phyloP scores from a whole-genome alignment of 768 basidiomycete species.

The Calocera cornea region DNA sequence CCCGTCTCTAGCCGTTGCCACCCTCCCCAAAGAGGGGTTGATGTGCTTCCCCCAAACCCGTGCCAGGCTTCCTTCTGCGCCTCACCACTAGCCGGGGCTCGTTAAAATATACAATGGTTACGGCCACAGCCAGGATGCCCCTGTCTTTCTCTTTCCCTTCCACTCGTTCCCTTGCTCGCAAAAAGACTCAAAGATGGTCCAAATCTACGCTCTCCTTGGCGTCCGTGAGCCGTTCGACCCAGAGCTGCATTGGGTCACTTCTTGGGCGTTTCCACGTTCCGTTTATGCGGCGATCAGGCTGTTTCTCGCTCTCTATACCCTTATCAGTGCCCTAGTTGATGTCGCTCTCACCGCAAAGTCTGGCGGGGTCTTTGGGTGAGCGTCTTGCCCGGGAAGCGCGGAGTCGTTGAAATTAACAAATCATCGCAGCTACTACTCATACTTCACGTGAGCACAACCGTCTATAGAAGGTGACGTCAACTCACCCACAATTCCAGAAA shows the following conservation, averaged over 20 bases:
- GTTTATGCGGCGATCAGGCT: constrained; percentile 35
- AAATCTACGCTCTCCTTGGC: constrained; percentile 20
- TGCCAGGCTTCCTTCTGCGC: not conserved
- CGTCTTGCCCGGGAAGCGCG: not conserved
- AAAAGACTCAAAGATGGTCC: not conserved
- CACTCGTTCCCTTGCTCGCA: not conserved
- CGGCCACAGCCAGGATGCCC: not conserved
- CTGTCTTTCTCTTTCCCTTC: not conserved
- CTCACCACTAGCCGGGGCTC: not conserved
- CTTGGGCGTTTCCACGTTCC: constrained; percentile 34
- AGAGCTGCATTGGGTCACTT: constrained; percentile 34
- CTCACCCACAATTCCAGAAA: constrained; percentile 13
- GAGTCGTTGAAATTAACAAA: not conserved
- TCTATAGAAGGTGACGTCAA: not conserved
- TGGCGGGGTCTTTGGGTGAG: too few relatives aligned
- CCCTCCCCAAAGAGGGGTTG: too few relatives aligned
- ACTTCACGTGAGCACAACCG: constrained; percentile 35
- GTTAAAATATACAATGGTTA: too few relatives aligned
- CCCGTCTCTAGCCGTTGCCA: too few relatives aligned
- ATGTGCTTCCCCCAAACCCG: not conserved
- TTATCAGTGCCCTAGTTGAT: constrained; percentile 30
- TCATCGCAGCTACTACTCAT: constrained; percentile 40
- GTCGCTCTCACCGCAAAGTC: constrained; percentile 25
- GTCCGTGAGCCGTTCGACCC: constrained; percentile 32
- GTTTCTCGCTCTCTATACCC: constrained; percentile 38